Conservation (phyloP, 345 rosid genomes). For the Cochlearia excelsa region DNA sequence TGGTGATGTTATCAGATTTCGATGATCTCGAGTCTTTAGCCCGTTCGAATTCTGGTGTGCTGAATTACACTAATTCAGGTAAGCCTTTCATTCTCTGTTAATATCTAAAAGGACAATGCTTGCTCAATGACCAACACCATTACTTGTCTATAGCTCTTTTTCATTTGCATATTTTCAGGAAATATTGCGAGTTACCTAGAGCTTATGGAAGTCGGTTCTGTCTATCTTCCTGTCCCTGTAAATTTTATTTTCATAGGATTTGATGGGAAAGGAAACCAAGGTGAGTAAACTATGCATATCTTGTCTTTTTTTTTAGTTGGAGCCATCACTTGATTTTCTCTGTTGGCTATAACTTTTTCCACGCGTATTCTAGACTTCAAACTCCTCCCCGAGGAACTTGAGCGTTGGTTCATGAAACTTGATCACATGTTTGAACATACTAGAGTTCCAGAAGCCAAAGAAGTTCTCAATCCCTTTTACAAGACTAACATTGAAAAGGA, state of each 20-base stretch:
- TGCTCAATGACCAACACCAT: background rate
- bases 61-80: conserved; percentile 86
- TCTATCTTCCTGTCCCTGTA: conserved; percentile 87
- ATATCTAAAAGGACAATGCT: background rate
- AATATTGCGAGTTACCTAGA: conserved; percentile 78
- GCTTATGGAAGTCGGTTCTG: conserved; percentile 85
- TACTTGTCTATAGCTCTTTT: background rate
- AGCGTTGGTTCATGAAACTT: conserved; percentile 89
- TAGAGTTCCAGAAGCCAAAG: conserved; percentile 68
- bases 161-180: conserved; percentile 36
- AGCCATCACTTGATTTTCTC: conserved; percentile 15
- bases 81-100: conserved; percentile 8
- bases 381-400: conserved; percentile 80
- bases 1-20: conserved; percentile 43
- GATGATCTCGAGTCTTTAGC: conserved; percentile 66
- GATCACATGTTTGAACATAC: conserved; percentile 94
- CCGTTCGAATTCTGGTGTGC: conserved; percentile 48
- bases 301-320: conserved; percentile 8
- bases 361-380: conserved; percentile 53
- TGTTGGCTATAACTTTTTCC: conserved; percentile 22
- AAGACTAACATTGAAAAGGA: conserved; percentile 57
- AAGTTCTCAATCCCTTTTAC: conserved; percentile 72
- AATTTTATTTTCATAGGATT: conserved; percentile 94
- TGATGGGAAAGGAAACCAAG: conserved; percentile 96
- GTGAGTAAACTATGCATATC: conserved; percentile 35